Evolutionary conservation across 176 grass and related monocot genomes (phyloP).

Genomic region (Aegilops longissima): DNA sequence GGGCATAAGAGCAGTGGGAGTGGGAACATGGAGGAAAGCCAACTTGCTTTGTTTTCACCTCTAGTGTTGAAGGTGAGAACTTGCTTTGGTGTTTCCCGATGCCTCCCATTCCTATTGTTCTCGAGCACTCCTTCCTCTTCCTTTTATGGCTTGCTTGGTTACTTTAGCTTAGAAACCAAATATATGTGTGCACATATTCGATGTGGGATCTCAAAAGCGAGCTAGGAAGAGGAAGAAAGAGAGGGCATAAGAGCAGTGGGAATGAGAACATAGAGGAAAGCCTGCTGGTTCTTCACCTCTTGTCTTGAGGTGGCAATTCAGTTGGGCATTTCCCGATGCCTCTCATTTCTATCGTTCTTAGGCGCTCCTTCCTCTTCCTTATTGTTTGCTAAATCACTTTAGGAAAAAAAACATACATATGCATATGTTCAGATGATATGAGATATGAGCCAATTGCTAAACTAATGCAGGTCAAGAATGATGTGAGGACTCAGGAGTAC

Average conservation of each 20-base stretch:
- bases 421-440: too few species aligned
- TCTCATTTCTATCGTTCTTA: constrained; percentile 32
- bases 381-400: background rate
- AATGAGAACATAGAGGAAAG: too few species aligned
- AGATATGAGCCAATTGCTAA: too few species aligned
- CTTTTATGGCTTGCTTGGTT: background rate
- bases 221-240: too few species aligned
- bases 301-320: background rate
- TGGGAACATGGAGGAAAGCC: background rate
- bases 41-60: background rate
- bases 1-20: background rate
- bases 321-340: background rate
- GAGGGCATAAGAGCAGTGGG: too few species aligned
- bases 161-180: background rate
- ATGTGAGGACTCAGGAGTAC: too few species aligned
- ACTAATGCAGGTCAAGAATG: too few species aligned
- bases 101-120: background rate
- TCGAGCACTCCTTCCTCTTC: background rate
- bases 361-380: background rate
- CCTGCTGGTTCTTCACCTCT: background rate
- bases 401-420: too few species aligned
- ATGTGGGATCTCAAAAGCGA: too few species aligned
- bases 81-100: background rate
- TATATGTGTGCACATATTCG: too few species aligned
- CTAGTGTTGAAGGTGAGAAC: background rate